phyloP scores from a whole-genome alignment of 345 rosid genomes.

The Moricandia moricandioides region DNA sequence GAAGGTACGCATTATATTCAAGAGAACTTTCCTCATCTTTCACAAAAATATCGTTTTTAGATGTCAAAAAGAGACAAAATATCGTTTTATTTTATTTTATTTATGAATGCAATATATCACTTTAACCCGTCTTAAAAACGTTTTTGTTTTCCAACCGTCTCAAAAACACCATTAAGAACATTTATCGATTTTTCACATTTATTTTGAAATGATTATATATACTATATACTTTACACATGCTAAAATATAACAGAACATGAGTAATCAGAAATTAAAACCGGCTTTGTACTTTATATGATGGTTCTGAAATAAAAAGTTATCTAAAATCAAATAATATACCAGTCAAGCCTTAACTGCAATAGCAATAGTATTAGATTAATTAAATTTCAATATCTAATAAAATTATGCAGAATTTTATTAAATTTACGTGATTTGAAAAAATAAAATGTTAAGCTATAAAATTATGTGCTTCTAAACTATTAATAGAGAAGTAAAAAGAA shows the following conservation, averaged over 20 bases:
- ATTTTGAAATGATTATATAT: not conserved
- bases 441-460: not conserved
- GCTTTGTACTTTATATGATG: not conserved
- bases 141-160: not conserved
- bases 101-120: not conserved
- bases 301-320: not conserved
- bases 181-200: not conserved
- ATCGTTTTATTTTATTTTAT: not conserved
- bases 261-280: not conserved
- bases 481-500: not conserved
- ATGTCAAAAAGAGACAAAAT: not conserved
- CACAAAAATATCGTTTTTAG: not conserved
- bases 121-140: not conserved
- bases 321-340: not conserved
- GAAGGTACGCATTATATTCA: not conserved
- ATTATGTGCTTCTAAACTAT: not conserved
- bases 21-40: not conserved
- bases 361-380: not conserved
- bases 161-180: not conserved
- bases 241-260: not conserved
- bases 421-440: not conserved
- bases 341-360: not conserved
- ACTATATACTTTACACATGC: not conserved
- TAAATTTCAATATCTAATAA: not conserved
- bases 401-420: not conserved